Evolutionary conservation across 768 basidiomycete genomes (phyloP), one percentile per base, ranked within the genome.

Genomic region (Auricularia heimuer): DNA sequence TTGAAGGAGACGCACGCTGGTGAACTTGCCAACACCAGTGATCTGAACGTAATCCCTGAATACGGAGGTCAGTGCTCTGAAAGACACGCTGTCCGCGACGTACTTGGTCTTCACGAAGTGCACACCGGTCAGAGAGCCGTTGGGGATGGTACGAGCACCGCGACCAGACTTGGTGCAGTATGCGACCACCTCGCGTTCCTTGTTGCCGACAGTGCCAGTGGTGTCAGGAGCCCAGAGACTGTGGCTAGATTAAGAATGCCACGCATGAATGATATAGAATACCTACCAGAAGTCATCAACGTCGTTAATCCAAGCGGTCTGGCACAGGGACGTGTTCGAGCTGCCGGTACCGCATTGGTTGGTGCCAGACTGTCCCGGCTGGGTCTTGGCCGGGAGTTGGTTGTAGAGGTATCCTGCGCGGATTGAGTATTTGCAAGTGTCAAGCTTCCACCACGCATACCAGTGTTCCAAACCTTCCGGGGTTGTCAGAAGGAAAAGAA

Each of bases 311-410:
- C 82, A 86, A 10, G 80, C 82, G 67, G 85, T 85, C 70, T 91
- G 90, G 74, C 90, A 92, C 64, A 74, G 73, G 3, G 86, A 86
- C 3, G 75, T 78, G 73, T 85, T 85, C 71, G 78, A 82, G 62
- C 77, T 73, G 18, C 72, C 75, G 3, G 81, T 79, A 8, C 85
- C 86, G 72, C 90, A 93, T 64, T 80, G 75, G 72, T 89, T 87
- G 14, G 85, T 85, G 16, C 85, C 86, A 7, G 78, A 65, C 73
- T 88, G 88, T 34, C 85, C 88, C 54, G 79, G 70, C 70, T 89
- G 81, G 14, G 81, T 72, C 66, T 69, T 62, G 68, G 70, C 36
- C 4, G 68, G 71, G 21, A 82, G 77, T 35, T 70, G 67, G 65
- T 71, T 76, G 64, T 72, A 70, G 35, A 74, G 73, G 71, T 83